Base-by-base conservation (phyloP, 2,329 filamentous ascomycete species). In the Mycocentrospora acerina region DNA sequence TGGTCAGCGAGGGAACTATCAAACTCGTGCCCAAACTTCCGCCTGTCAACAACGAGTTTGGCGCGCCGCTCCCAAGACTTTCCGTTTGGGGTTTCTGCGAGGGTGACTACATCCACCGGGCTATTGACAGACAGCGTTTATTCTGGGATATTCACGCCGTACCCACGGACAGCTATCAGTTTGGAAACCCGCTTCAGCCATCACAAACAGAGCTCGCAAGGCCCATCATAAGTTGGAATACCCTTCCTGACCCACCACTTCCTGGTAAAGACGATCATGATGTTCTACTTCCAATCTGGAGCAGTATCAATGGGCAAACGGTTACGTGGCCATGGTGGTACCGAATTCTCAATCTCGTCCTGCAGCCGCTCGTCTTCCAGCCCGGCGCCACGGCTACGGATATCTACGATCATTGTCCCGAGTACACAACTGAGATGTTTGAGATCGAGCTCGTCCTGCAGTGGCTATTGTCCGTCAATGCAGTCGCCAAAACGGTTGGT, bases 11-110 rank as follows among this genome's bases (percentile, higher is more conserved):
- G 33, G 77, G 79, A 3, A 74, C 78, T 27, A 70, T 89, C 28
- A 70, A 60, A 12, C 57, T 86, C 6, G 67, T 74, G 3, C 71
- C 79, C 0, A 58, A 74, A 2, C 71, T 83, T 27, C 75, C 85
- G 4, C 80, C 80, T 1, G 80, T 86, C 19, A 59, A 73, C 42
- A 61, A 62, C 28, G 62, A 68, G 5, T 62, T 71, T 34, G 58
- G 65, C 25, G 66, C 66, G 3, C 64, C 69, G 0, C 55, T 59
- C 10, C 71, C 71, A 12, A 64, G 65, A 24, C 49, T 75, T 16
- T 72, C 68, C 4, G 81, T 82, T 2, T 83, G 86, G 59, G 86
- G 86, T 1, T 85, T 89, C 55, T 78, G 80, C 36, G 83, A 83
- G 7, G 80, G 80, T 12, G 81, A 85, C 48, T 90, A 90, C 63